phyloP scores from a whole-genome alignment of 768 basidiomycete species.

The Xerocomellus dryophilus region DNA sequence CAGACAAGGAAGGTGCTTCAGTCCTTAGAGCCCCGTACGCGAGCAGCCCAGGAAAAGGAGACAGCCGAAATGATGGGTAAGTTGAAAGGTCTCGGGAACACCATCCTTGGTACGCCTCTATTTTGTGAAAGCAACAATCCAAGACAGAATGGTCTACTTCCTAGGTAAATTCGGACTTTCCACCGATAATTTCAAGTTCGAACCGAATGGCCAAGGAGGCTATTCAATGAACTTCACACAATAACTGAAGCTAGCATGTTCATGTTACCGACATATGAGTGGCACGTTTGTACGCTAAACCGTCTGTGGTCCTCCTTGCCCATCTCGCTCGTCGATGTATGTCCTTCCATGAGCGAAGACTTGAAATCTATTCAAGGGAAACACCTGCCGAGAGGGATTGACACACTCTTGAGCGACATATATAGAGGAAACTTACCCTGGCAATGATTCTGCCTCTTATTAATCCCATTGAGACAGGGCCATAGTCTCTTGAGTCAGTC shows the following conservation, averaged over 20 bases:
- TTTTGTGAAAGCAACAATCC: neutral
- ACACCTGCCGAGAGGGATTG: constrained; percentile 23
- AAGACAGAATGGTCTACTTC: neutral
- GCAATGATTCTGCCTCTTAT: constrained; percentile 66
- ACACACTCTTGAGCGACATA: neutral
- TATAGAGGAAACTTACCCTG: constrained; percentile 44
- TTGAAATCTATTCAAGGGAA: constrained; percentile 30
- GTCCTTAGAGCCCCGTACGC: constrained; percentile 62
- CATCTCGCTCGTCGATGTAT: constrained; percentile 19
- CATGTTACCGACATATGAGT: neutral
- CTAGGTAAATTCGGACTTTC: constrained; percentile 90
- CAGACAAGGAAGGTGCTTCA: constrained; percentile 50
- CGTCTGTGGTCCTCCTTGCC: neutral
- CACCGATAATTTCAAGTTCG: constrained; percentile 96
- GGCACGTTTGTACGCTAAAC: neutral
- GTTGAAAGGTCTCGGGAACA: constrained; percentile 90
- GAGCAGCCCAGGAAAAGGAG: constrained; percentile 78
- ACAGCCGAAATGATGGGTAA: constrained; percentile 91
- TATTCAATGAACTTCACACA: constrained; percentile 86
- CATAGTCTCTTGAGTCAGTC: constrained; percentile 88
- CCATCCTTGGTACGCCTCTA: constrained; percentile 63
- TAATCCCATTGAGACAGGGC: constrained; percentile 81
- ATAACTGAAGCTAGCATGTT: constrained; percentile 19
- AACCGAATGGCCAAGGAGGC: constrained; percentile 91
- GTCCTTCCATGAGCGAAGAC: constrained; percentile 22